These are phyloP conservation scores for Berberis vulgaris DNA, from an alignment of 164 flowering plant genomes.

Conservation along the genomic window DNA sequence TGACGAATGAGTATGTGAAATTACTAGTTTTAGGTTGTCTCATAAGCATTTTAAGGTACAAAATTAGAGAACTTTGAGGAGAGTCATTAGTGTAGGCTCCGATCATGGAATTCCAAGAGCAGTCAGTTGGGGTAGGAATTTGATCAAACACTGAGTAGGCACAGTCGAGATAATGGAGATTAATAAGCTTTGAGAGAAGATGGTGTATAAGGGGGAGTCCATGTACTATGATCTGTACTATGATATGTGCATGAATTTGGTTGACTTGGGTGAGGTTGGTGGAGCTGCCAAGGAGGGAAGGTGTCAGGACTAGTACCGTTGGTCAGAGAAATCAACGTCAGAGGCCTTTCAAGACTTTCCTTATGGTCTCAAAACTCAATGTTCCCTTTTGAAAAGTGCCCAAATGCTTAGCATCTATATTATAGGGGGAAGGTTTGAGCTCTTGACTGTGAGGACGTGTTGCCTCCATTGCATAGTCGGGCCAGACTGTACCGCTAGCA, in stretches of 20 bases:
- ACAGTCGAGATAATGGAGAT: slow-evolving; percentile 14
- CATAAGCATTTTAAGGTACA: slow-evolving; percentile 24
- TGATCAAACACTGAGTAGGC: slow-evolving; percentile 21
- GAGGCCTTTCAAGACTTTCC: no score
- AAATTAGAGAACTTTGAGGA: slow-evolving; percentile 13
- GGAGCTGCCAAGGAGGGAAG: neutral
- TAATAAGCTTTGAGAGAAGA: slow-evolving; percentile 19
- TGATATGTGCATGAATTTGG: slow-evolving; percentile 26
- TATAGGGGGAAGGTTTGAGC: no score
- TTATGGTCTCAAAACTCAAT: no score
- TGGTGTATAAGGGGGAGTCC: slow-evolving; percentile 11
- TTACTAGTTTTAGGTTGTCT: slow-evolving; percentile 13
- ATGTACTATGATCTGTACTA: slow-evolving; percentile 13
- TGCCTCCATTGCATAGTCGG: no score
- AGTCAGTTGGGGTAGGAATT: slow-evolving; percentile 16
- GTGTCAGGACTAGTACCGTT: no score
- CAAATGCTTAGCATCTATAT: no score
- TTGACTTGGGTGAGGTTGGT: slow-evolving; percentile 13
- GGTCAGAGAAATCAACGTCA: no score
- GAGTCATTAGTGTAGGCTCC: slow-evolving; percentile 14
- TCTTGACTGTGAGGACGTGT: no score
- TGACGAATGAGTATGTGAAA: slow-evolving; percentile 25
- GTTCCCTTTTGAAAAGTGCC: no score
- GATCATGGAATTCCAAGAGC: slow-evolving; percentile 25
- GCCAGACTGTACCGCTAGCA: no score